Base-by-base conservation (phyloP, 495 filamentous ascomycete species). In the Aspergillus haitiensis region DNA sequence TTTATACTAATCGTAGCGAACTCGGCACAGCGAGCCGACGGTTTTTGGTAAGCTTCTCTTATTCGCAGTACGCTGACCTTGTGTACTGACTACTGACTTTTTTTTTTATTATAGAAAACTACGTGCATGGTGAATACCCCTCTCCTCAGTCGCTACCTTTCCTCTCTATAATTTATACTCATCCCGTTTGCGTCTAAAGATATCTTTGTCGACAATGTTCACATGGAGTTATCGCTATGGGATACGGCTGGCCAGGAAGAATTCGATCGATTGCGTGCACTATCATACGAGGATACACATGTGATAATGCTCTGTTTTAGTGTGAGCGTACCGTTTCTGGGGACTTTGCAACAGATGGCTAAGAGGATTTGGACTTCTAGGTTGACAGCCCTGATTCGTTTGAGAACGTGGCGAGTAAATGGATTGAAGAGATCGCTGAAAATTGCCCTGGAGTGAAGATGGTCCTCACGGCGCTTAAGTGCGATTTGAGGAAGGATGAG, bases 231-330 rank as follows among this genome's bases (percentile, higher is more conserved):
- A 58, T 96, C 92, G 47, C 82, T 98, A 58, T 98, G 94, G 94
- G 94, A 98, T 76, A 98, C 94, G 0, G 94, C 94, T 33, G 94
- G 94, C 13, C 94, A 98, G 78, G 94, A 98, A 79, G 94, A 98
- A 85, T 98, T 98, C 77, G 94, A 98, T 76, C 89, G 94, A 16
- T 80, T 98, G 71, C 89, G 94, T 64, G 92, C 90, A 60, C 85
- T 98, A 13, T 96, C 92, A 58, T 98, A 98, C 78, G 95, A 96
- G 67, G 93, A 98, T 67, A 98, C 94, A 34, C 94, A 98, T 69
- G 86, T 94, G 15, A 94, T 98, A 55, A 97, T 98, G 89, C 90
- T 98, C 52, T 98, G 94, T 78, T 98, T 97, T 75, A 91, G 88
- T 70, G 93, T 87, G 72, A 63, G 71, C 31, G 6, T 47, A 21